Evolutionary conservation across 345 rosid genomes (phyloP), one percentile per base, ranked within the genome.

Genomic region (Noccaea bulbosa): DNA sequence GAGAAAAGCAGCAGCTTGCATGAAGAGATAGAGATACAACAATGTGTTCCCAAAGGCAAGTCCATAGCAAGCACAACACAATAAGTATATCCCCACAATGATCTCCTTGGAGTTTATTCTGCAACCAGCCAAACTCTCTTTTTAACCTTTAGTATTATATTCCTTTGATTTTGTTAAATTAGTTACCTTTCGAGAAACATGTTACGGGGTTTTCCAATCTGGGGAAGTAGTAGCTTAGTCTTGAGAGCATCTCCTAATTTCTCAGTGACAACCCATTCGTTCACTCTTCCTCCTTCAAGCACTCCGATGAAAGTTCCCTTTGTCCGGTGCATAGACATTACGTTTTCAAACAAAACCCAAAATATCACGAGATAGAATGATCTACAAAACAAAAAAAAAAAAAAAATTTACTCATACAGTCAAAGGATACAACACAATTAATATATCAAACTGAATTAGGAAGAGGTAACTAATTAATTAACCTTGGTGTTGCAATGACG

Each of bases 231-330:
- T 11, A 71, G 61, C 40, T 84, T 84, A 33, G 75, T 65, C 74
- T 81, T 83, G 59, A 85, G 72, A 46, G 82, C 94, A 54, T 88
- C 96, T 9, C 95, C 98, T 35, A 90, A 60, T 48, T 92, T 92
- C 74, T 90, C 90, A 4, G 98, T 92, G 12, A 92, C 98, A 16
- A 90, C 82, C 98, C 97, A 92, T 80, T 92, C 98, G 6, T 92
- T 90, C 9, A 82, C 97, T 75, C 97, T 81, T 9, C 90, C 90
- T 2, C 84, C 82, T 77, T 92, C 97, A 11, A 92, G 59, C 72
- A 92, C 59, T 4, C 98, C 97, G 12, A 90, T 83, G 35, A 81
- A 72, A 20, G 85, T 83, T 11, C 86, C 86, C 53, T 82, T 81
- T 0, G 86, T 82, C 11, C 88, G 80, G 35, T 85, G 88, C 60